These are phyloP conservation scores for Gossypium australe DNA, from an alignment of 345 rosid genomes.

Conservation along the genomic window DNA sequence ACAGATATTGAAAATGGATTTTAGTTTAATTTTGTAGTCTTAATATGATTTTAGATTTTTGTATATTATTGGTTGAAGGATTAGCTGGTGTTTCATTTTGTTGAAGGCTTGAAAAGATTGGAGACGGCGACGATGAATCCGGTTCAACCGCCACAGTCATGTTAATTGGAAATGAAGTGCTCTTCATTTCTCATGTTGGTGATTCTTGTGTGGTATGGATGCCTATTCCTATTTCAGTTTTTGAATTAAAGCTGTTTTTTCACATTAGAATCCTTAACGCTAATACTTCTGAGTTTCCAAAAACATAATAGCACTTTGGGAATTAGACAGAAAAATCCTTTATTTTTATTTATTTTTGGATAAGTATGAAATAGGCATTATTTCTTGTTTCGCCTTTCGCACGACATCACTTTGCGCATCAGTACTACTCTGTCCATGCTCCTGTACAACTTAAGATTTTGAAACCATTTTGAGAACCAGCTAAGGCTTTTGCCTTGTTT, in stretches of 20 bases:
- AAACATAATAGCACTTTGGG: not conserved
- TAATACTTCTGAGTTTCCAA: not conserved
- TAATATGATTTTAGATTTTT: slow-evolving; percentile 18
- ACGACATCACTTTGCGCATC: too few relatives aligned
- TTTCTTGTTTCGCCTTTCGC: too few relatives aligned
- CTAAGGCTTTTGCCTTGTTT: too few relatives aligned
- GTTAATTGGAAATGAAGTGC: slow-evolving; percentile 46
- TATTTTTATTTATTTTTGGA: not conserved
- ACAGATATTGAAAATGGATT: not conserved
- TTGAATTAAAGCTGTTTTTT: not conserved
- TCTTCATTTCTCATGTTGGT: slow-evolving; percentile 77
- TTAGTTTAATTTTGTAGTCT: not conserved
- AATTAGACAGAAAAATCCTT: not conserved
- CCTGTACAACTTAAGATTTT: too few relatives aligned
- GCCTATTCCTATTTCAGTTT: not conserved
- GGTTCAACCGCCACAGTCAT: slow-evolving; percentile 87
- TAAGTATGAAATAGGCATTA: too few relatives aligned
- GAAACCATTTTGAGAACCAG: too few relatives aligned
- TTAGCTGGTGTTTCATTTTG: slow-evolving; percentile 30
- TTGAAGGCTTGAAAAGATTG: slow-evolving; percentile 60
- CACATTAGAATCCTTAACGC: not conserved
- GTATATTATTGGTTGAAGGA: slow-evolving; percentile 27
- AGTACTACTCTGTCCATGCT: too few relatives aligned
- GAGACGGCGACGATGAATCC: slow-evolving; percentile 63
- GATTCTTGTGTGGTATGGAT: slow-evolving; percentile 71